A percentile compares a stretch with the other conserved stretches of the same genome.
Evolutionary conservation across 768 basidiomycete species (phyloP).

Genomic region (Rhizopogon roseolus): DNA sequence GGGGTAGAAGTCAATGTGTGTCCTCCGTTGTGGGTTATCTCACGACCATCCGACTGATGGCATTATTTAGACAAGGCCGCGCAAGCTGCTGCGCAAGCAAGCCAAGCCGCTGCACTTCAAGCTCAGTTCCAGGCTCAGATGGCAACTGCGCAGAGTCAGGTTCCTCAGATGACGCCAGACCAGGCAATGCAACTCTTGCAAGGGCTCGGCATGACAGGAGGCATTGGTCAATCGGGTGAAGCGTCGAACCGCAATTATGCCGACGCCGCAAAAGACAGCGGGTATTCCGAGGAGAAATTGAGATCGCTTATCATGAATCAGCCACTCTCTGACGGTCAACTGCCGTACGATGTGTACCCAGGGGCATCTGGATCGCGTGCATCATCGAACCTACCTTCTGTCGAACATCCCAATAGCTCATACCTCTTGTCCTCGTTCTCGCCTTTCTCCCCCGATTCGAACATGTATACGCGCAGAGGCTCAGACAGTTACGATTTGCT

Average conservation of each 20-base stretch:
- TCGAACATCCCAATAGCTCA: conserved; percentile 15
- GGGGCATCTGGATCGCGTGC: conserved; percentile 12
- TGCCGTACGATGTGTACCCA: conserved; percentile 17
- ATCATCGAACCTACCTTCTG: conserved; percentile 8
- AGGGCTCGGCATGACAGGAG: conserved; percentile 42
- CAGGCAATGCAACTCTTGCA: conserved; percentile 61
- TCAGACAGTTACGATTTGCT: conserved; percentile 22
- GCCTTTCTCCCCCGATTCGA: conserved; percentile 78
- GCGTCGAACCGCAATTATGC: conserved; percentile 3
- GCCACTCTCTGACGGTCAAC: conserved; percentile 11
- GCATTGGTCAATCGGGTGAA: conserved; percentile 13
- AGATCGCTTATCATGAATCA: conserved; percentile 17
- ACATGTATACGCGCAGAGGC: conserved; percentile 37
- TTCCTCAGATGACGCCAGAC: conserved; percentile 45
- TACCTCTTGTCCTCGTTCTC: conserved; percentile 42
- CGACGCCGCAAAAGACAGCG: conserved; percentile 12
- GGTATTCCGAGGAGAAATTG: conserved; percentile 19
- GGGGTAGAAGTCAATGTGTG: conserved; percentile 90
- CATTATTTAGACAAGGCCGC: conserved; percentile 72
- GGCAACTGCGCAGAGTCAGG: conserved; percentile 7
- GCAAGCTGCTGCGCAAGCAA: conserved; percentile 82
- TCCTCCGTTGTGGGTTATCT: background rate
- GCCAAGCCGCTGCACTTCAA: conserved; percentile 71
- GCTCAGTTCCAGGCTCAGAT: conserved; percentile 32
- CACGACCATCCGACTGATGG: conserved; percentile 3